Conservation (phyloP, 2,329 filamentous ascomycete genomes). For the Diaporthe citriasiana region DNA sequence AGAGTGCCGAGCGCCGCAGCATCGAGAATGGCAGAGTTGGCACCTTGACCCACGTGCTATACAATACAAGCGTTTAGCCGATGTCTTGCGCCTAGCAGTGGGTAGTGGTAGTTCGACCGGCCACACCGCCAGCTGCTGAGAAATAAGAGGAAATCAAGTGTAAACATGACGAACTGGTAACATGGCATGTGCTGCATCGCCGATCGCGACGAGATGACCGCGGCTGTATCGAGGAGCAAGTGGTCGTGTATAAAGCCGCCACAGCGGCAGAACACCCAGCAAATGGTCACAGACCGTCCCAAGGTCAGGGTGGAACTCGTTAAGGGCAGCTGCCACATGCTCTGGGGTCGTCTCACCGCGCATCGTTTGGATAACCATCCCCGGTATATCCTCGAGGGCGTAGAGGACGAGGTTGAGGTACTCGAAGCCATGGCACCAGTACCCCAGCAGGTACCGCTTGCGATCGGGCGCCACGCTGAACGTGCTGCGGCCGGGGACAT, state of each 20-base stretch:
- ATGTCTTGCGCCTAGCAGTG: neutral
- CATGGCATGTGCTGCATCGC: slow-evolving; percentile 24
- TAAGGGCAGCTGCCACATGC: slow-evolving; percentile 4
- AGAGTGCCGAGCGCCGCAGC: slow-evolving; percentile 22
- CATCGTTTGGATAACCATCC: slow-evolving; percentile 20
- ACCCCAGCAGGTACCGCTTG: slow-evolving; percentile 22
- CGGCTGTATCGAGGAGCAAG: slow-evolving; percentile 12
- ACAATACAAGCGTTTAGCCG: neutral
- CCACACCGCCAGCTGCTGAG: neutral
- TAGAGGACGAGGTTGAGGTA: slow-evolving; percentile 27
- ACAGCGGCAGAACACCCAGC: slow-evolving; percentile 24
- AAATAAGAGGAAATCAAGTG: neutral
- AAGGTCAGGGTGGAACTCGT: slow-evolving; percentile 22
- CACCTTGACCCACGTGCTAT: slow-evolving; percentile 27
- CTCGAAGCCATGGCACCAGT: slow-evolving; percentile 20
- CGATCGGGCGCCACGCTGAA: slow-evolving; percentile 17
- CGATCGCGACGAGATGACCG: slow-evolving; percentile 27
- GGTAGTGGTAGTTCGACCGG: neutral
- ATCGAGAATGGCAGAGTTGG: slow-evolving; percentile 32
- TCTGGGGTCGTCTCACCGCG: neutral
- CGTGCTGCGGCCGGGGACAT: neutral
- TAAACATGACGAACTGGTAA: slow-evolving; percentile 11
- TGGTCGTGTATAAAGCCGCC: slow-evolving; percentile 11
- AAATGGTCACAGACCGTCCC: slow-evolving; percentile 17
- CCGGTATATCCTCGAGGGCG: slow-evolving; percentile 14